These are phyloP conservation scores for Heterobasidion occidentale DNA, from an alignment of 1,284 basidiomycete species.

Conservation along the genomic window DNA sequence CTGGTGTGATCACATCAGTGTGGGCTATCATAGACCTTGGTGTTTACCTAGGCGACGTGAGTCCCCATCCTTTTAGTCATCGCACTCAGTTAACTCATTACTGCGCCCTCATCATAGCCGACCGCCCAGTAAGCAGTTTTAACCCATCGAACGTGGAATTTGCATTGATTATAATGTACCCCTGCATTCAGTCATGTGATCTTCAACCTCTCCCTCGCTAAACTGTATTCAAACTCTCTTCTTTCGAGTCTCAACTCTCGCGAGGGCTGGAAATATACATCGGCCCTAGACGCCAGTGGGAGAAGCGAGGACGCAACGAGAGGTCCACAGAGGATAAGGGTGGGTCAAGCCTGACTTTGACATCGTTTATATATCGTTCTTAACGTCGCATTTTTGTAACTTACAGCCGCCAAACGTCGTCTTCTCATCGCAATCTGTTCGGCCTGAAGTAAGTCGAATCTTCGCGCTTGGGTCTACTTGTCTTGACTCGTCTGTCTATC, in stretches of 20 bases:
- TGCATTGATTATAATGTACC: not conserved
- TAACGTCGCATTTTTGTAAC: not conserved
- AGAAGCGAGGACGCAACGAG: not conserved
- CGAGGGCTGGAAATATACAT: not conserved
- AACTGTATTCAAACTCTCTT: not conserved
- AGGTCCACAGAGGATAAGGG: too few relatives aligned
- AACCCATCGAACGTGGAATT: not conserved
- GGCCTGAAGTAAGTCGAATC: not conserved
- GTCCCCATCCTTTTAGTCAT: too few relatives aligned
- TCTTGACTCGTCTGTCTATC: too few relatives aligned
- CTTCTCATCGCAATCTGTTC: not conserved
- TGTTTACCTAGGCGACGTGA: constrained; percentile 15
- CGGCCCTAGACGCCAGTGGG: not conserved
- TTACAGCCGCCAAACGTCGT: not conserved
- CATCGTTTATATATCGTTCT: too few relatives aligned
- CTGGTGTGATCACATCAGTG: not conserved
- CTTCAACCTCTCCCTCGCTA: not conserved
- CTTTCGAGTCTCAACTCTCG: not conserved
- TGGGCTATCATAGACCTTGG: constrained; percentile 17
- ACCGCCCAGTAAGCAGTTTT: not conserved
- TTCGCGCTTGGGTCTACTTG: too few relatives aligned
- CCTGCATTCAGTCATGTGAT: not conserved
- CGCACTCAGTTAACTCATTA: not conserved
- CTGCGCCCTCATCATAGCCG: not conserved
- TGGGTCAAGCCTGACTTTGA: too few relatives aligned